Evolutionary conservation across 2,329 filamentous ascomycete genomes (phyloP).

Genomic region (Eutypa lata): DNA sequence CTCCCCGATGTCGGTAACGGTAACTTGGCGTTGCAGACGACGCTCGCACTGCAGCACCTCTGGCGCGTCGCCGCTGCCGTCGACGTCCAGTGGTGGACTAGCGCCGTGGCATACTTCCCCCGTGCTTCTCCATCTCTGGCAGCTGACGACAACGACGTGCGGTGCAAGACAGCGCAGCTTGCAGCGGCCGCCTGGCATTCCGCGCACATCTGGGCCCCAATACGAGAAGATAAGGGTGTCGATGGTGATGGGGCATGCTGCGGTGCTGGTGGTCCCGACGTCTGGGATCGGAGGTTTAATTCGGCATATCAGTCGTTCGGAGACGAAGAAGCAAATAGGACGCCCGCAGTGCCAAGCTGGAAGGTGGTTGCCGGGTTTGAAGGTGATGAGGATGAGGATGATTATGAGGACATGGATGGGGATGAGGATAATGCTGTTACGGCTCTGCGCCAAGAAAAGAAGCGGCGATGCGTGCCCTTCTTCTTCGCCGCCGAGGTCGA

Average conservation of each 20-base stretch:
- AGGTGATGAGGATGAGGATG: no score
- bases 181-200: slow-evolving; percentile 47
- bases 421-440: slow-evolving; percentile 15
- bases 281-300: slow-evolving; percentile 66
- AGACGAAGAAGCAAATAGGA: slow-evolving; percentile 17
- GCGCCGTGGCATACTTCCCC: slow-evolving; percentile 72
- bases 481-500: slow-evolving; percentile 75
- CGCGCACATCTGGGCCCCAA: slow-evolving; percentile 35
- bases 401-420: slow-evolving; percentile 26
- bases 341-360: slow-evolving; percentile 48
- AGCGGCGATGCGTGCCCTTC: slow-evolving; percentile 50
- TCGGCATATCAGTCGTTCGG: slow-evolving; percentile 43
- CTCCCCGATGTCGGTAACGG: slow-evolving; percentile 39
- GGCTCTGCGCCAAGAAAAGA: slow-evolving; percentile 15
- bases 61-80: slow-evolving; percentile 76
- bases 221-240: slow-evolving; percentile 33
- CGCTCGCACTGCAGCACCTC: slow-evolving; percentile 82
- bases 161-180: slow-evolving; percentile 16
- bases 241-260: slow-evolving; percentile 42
- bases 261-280: slow-evolving; percentile 52
- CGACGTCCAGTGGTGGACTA: slow-evolving; percentile 71
- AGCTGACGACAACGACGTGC: background rate
- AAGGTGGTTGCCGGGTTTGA: slow-evolving; percentile 36
- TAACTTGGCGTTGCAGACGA: slow-evolving; percentile 55
- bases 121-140: slow-evolving; percentile 24